phyloP scores from a whole-genome alignment of 2,329 filamentous ascomycete species.

The Hypoxylon sp. region DNA sequence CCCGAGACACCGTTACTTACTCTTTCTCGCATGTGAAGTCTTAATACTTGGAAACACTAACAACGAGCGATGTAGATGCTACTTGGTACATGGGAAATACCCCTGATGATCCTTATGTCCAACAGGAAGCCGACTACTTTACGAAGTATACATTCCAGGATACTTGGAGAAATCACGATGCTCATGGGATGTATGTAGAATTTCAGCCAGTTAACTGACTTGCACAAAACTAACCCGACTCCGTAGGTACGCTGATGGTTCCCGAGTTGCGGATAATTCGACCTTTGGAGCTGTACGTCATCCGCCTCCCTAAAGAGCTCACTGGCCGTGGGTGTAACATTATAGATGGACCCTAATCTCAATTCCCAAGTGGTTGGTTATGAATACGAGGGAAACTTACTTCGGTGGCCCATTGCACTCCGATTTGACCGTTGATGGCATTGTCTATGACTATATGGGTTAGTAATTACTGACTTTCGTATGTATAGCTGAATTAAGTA shows the following conservation, averaged over 20 bases:
- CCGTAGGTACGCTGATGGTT: conserved; percentile 64
- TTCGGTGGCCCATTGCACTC: conserved; percentile 74
- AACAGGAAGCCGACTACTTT: conserved; percentile 72
- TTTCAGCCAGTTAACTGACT: background rate
- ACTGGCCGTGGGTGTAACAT: conserved; percentile 9
- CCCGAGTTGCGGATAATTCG: conserved; percentile 63
- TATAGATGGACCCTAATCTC: conserved; percentile 25
- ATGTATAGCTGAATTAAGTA: conserved; percentile 2
- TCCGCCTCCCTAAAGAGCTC: background rate
- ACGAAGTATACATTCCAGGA: conserved; percentile 76
- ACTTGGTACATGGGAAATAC: conserved; percentile 73
- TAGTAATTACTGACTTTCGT: conserved; percentile 20
- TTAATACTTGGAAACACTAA: conserved; percentile 29
- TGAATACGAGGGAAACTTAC: conserved; percentile 75
- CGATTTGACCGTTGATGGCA: conserved; percentile 74
- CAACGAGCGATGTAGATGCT: conserved; percentile 61
- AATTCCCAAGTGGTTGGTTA: conserved; percentile 68
- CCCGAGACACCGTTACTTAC: conserved; percentile 26
- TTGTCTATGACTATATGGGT: conserved; percentile 75
- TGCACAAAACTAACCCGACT: conserved; percentile 23
- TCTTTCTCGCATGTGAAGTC: conserved; percentile 18
- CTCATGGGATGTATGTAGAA: conserved; percentile 63
- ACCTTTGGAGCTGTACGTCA: conserved; percentile 65
- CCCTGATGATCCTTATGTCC: conserved; percentile 68
- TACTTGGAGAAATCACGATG: conserved; percentile 70